Evolutionary conservation across 2,329 filamentous ascomycete species (phyloP), one percentile per base, ranked within the genome.

Genomic region (Claviceps fusiformis): DNA sequence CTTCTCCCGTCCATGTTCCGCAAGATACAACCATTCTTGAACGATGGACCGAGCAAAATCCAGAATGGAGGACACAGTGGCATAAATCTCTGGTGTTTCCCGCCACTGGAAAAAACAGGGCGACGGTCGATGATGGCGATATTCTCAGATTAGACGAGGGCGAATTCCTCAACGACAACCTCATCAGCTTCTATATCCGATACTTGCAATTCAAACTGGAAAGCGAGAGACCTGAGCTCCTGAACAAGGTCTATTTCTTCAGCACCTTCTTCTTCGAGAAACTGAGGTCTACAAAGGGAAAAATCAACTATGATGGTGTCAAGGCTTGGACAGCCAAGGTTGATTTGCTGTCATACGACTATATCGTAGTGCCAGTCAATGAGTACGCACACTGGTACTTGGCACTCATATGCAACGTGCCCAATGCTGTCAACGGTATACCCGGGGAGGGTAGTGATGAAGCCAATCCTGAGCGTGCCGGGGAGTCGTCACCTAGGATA

Each of bases 261-360:
- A 97, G 91, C 66, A 93, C 89, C 0, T 95, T 89, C 69, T 96
- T 97, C 70, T 97, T 87, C 65, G 82, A 85, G 24, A 85, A 84
- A 50, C 76, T 97, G 48, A 88, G 80, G 19, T 83, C 81, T 37
- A 70, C 69, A 8, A 76, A 75, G 56, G 75, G 80, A 41, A 73
- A 73, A 51, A 86, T 95, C 69, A 90, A 95, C 63, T 96, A 95
- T 65, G 81, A 87, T 31, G 86, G 83, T 5, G 91, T 98, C 55
- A 83, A 86, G 66, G 80, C 82, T 47, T 98, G 93, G 93, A 97
- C 93, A 0, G 78, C 86, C 39, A 89, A 84, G 61, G 78, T 92
- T 27, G 88, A 98, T 65, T 71, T 98, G 9, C 88, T 97, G 63
- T 79, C 77, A 6, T 90, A 88, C 62, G 89, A 95, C 65, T 96